These are phyloP conservation scores for Crucibulum laeve DNA, from an alignment of 768 basidiomycete species.

Conservation along the genomic window DNA sequence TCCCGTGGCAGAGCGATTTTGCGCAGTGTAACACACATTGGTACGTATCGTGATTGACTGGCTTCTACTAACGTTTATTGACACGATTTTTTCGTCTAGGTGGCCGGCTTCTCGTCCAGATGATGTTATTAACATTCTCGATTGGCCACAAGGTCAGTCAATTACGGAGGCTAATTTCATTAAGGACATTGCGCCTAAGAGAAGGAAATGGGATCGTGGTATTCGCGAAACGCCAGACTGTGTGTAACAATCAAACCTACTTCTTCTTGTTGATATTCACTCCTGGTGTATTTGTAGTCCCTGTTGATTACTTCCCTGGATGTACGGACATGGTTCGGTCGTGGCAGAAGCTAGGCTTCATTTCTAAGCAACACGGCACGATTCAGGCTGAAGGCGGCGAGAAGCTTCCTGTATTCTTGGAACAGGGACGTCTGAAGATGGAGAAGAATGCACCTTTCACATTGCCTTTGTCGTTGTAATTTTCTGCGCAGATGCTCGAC, in stretches of 20 bases:
- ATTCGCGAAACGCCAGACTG: neutral
- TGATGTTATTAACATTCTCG: constrained; percentile 11
- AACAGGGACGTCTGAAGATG: too few species aligned
- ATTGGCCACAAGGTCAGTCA: neutral
- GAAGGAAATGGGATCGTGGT: neutral
- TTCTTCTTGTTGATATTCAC: neutral
- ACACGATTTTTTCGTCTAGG: constrained; percentile 10
- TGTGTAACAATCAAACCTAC: neutral
- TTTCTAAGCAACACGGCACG: too few species aligned
- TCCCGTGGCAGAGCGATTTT: constrained; percentile 33
- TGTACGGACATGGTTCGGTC: neutral
- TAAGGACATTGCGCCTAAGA: neutral
- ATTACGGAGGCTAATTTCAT: neutral
- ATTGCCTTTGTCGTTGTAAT: too few species aligned
- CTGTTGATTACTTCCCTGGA: too few species aligned
- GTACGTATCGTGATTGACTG: constrained; percentile 10
- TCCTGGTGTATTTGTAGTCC: neutral
- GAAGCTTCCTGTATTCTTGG: too few species aligned
- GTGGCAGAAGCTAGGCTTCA: neutral
- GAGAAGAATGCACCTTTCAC: too few species aligned
- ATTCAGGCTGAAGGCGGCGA: too few species aligned
- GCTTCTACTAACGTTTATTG: neutral
- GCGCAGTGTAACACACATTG: constrained; percentile 24
- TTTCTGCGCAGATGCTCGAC: too few species aligned
- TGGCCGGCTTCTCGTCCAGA: constrained; percentile 26